These are phyloP conservation scores for Hydnomerulius pinastri DNA, from an alignment of 768 basidiomycete genomes.

Conservation along the genomic window DNA sequence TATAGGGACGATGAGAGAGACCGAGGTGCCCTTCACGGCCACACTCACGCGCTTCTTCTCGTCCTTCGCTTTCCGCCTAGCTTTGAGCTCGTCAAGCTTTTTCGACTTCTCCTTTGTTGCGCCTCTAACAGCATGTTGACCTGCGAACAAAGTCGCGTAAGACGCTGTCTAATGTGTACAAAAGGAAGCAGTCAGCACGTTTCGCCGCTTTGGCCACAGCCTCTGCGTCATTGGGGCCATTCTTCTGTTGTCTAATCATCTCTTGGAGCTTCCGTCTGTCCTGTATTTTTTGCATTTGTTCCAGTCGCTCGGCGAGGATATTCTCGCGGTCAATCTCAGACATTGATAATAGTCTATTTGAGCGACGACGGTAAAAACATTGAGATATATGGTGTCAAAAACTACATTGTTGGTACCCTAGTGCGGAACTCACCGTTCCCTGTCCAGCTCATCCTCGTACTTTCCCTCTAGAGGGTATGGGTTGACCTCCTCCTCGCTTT, in stretches of 20 bases:
- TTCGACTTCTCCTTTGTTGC: constrained; percentile 79
- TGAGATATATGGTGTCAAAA: constrained; percentile 25
- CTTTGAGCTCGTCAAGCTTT: constrained; percentile 84
- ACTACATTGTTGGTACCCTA: constrained; percentile 24
- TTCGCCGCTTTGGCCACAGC: constrained; percentile 73
- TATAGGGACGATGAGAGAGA: constrained; percentile 28
- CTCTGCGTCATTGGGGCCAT: constrained; percentile 50
- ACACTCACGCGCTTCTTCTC: constrained; percentile 77
- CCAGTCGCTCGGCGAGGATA: constrained; percentile 76
- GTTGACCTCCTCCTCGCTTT: constrained; percentile 65
- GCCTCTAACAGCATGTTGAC: constrained; percentile 72
- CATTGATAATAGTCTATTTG: constrained; percentile 69
- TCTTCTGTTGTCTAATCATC: constrained; percentile 69
- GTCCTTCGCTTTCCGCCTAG: constrained; percentile 83
- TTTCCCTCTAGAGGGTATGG: constrained; percentile 92
- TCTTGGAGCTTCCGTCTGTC: constrained; percentile 73
- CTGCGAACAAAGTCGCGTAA: constrained; percentile 37
- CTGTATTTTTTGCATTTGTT: constrained; percentile 74
- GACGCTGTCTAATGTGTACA: constrained; percentile 3
- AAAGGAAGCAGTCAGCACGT: constrained; percentile 47
- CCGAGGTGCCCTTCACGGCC: background rate
- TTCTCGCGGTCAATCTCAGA: constrained; percentile 90
- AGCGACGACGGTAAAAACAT: constrained; percentile 9
- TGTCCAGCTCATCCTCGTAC: constrained; percentile 83
- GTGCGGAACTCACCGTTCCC: constrained; percentile 63